phyloP scores from a whole-genome alignment of 176 grass and related monocot species.

The Oryza rufipogon region DNA sequence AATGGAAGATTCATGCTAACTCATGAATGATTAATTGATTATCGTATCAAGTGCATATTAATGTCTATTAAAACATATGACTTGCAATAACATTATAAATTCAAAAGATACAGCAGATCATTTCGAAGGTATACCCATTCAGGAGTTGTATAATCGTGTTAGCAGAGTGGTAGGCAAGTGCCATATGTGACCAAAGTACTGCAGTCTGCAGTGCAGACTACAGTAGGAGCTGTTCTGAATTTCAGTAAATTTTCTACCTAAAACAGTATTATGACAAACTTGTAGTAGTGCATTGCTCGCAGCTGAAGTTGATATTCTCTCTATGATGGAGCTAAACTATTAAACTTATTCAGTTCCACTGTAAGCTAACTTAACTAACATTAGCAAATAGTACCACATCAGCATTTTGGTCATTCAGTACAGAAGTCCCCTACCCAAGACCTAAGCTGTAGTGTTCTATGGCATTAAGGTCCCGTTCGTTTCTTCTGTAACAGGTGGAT shows the following conservation, averaged over 20 bases:
- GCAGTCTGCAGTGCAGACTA: too few species aligned
- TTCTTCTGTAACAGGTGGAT: too few species aligned
- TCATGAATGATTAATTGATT: background rate
- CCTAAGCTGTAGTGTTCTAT: too few species aligned
- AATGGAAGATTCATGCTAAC: conserved; percentile 8
- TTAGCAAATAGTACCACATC: background rate
- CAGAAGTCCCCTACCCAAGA: too few species aligned
- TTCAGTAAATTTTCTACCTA: background rate
- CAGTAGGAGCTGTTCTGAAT: background rate
- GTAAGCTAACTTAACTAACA: background rate
- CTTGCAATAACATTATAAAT: background rate
- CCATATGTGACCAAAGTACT: background rate
- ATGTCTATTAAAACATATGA: background rate
- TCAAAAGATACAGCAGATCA: conserved; percentile 6
- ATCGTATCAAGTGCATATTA: background rate
- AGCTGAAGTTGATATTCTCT: conserved; percentile 14
- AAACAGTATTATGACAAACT: conserved; percentile 9
- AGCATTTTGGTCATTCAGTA: too few species aligned
- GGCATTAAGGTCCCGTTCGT: too few species aligned
- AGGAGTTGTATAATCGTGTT: conserved; percentile 13
- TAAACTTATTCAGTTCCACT: background rate
- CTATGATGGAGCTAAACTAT: conserved; percentile 4
- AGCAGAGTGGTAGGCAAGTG: background rate
- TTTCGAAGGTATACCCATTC: conserved; percentile 9
- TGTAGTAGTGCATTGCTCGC: background rate